Evolutionary conservation across 805 yeast genomes (phyloP), one percentile per base, ranked within the genome.

Genomic region (Isabelozyma heimii): DNA sequence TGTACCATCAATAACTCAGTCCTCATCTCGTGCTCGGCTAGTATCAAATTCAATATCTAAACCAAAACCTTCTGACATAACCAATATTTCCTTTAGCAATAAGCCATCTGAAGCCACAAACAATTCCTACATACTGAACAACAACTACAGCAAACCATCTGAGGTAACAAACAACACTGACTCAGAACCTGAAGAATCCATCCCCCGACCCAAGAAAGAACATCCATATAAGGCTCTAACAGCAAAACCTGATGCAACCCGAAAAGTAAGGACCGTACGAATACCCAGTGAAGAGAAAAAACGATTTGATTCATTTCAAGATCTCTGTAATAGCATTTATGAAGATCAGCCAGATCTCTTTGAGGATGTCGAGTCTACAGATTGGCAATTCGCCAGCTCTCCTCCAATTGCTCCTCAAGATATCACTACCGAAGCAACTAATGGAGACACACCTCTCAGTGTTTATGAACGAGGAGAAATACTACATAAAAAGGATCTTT

Each of bases 401-500:
- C 5, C 16, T 35, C 40, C 44, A 8, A 4, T 37, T 37, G 13
- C 39, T 15, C 44, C 37, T 9, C 46, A 43, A 17, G 46, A 43
- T 28, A 12, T 42, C 14, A 40, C 8, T 13, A 14, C 17, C 17
- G 44, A 42, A 8, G 42, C 8, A 12, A 14, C 42, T 14, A 15
- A n/a, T n/a, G 42, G 28, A 1, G 42, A 42, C 26, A 30, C 20
- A 24, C 39, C 53, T 5, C 56, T 86, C 28, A 81, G 75, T 42
- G 64, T 78, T 5, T 83, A 81, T 53, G 91, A 86, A 60, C 72
- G 77, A 42, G 84, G 85, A 4, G 90, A 86, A 59, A 66, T 86
- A 13, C 59, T 73, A 38, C 75, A 85, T 50, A 73, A 70, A 42
- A 57, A 72, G 13, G 69, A 75, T 28, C 62, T 85, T 0, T 84